These are phyloP conservation scores for Yarrowia sp. DNA, from an alignment of 805 yeast species.

Conservation along the genomic window DNA sequence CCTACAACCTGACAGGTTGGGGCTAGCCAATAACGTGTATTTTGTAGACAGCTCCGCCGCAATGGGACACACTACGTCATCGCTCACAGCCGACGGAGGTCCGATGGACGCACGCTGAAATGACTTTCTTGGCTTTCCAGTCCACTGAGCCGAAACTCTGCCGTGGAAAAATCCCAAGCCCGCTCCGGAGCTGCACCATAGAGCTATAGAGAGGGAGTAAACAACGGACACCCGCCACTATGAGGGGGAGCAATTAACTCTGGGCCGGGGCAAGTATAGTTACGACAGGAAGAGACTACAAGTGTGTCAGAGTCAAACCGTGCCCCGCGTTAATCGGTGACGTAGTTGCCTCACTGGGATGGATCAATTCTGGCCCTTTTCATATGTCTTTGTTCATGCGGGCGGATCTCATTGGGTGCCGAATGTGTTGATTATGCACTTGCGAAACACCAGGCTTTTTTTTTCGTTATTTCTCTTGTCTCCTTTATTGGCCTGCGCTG, in stretches of 20 bases:
- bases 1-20: too few species aligned
- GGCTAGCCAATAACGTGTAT: too few species aligned
- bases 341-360: not conserved
- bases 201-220: too few species aligned
- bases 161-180: not conserved
- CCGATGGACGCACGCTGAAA: conserved; percentile 5
- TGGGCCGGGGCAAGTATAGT: conserved; percentile 21
- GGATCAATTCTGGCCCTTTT: not conserved
- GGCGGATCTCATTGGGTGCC: conserved; percentile 20
- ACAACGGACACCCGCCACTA: too few species aligned
- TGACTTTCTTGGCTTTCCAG: conserved; percentile 2
- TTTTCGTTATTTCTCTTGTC: not conserved
- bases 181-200: too few species aligned
- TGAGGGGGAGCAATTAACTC: not conserved
- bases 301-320: not conserved
- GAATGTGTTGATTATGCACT: conserved; percentile 11
- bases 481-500: not conserved
- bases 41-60: not conserved
- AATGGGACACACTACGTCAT: not conserved
- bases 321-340: not conserved
- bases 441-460: not conserved
- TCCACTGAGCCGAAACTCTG: conserved; percentile 19
- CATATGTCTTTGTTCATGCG: conserved; percentile 9
- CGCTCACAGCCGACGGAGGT: not conserved
- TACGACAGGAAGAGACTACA: not conserved